Conservation (phyloP, 345 rosid species). For the Acer saccharum region DNA sequence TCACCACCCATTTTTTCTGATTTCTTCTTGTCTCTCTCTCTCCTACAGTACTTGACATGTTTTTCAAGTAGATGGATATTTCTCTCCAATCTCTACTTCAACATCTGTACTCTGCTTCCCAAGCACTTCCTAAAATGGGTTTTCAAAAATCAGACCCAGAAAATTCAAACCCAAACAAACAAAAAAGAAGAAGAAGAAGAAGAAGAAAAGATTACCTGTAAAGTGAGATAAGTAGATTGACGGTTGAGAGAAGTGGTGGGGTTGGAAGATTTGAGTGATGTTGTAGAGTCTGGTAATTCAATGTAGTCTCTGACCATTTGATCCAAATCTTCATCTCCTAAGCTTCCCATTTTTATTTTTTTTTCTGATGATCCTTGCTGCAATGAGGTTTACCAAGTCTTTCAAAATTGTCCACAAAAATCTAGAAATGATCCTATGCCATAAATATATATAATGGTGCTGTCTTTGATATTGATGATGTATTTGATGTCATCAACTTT, state of each 20-base stretch:
- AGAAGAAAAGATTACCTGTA: constrained; percentile 29
- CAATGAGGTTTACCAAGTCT: neutral
- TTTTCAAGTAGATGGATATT: constrained; percentile 23
- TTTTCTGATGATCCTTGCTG: neutral
- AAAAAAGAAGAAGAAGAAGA: no score
- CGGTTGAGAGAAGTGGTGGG: neutral
- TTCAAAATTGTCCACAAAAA: neutral
- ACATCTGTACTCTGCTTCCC: constrained; percentile 21
- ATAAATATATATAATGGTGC: neutral
- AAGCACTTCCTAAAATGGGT: constrained; percentile 35
- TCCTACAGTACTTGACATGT: constrained; percentile 14
- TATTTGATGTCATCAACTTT: neutral
- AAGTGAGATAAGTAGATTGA: constrained; percentile 22
- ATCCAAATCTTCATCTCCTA: constrained; percentile 48
- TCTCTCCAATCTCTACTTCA: constrained; percentile 40
- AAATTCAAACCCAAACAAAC: no score
- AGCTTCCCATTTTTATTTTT: constrained; percentile 32
- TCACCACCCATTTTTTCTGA: constrained; percentile 38
- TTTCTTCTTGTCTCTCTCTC: constrained; percentile 26
- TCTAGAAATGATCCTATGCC: neutral
- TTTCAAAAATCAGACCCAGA: neutral
- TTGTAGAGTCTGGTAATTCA: constrained; percentile 30
- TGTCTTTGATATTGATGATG: neutral
- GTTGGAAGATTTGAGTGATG: neutral
- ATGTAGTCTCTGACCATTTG: constrained; percentile 53